A percentile compares a stretch with the other conserved stretches of the same genome.
Evolutionary conservation across 106 monocot species (phyloP).

Genomic region (Acorus calamus): DNA sequence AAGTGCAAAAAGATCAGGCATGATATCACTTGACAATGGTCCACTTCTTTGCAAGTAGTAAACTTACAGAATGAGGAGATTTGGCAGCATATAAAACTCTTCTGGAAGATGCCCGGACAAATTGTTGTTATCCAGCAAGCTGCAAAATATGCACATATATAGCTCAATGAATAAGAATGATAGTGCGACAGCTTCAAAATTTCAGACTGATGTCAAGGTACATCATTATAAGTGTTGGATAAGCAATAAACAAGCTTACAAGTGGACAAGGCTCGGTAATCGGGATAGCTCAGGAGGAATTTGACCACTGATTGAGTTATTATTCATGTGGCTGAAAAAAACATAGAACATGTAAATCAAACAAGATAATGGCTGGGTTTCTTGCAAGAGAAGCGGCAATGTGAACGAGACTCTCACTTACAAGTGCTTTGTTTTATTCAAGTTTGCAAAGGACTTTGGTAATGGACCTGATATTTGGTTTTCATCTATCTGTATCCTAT

Average conservation of each 20-base stretch:
- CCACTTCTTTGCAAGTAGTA: neutral
- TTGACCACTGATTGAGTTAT: conserved; percentile 1
- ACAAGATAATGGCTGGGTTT: neutral
- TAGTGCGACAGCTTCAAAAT: neutral
- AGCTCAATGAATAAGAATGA: neutral
- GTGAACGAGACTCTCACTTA: neutral
- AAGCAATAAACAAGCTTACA: conserved; percentile 5
- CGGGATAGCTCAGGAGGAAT: neutral
- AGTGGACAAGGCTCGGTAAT: neutral
- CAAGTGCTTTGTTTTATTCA: neutral
- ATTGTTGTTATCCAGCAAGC: conserved; percentile 2
- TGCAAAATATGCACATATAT: neutral
- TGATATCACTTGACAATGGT: neutral
- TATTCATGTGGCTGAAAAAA: conserved; percentile 3
- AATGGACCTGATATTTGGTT: conserved; percentile 1
- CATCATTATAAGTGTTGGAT: neutral
- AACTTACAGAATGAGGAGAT: neutral
- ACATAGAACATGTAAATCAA: conserved; percentile 1
- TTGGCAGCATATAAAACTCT: neutral
- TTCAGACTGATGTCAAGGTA: neutral
- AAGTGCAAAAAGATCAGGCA: no score
- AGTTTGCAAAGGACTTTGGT: neutral
- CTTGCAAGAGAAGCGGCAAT: neutral
- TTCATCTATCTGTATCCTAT: conserved; percentile 1
- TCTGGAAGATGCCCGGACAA: conserved; percentile 3